Base-by-base conservation (phyloP, 164 flowering plant species). In the Annona cherimola region DNA sequence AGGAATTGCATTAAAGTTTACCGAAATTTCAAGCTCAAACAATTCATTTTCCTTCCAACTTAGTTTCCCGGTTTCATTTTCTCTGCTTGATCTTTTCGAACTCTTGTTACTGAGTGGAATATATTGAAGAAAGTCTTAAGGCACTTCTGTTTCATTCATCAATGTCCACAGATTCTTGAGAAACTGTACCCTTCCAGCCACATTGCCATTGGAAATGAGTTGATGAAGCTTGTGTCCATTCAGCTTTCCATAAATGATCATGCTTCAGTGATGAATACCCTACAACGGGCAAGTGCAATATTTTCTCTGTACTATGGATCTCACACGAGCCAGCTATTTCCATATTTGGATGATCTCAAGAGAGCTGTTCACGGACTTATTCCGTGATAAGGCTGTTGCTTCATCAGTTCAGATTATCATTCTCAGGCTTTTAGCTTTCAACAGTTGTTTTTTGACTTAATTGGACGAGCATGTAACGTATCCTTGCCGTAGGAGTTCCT, bases 171-270 rank as follows among this genome's bases (percentile, higher is more conserved):
- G 98, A 91, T 91, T 70, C 84, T 93, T 62, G 89, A 87, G 76
- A 87, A 80, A 79, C 91, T 93, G 12, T 93, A 90, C 73, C 84
- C 72, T 76, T 72, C 80, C 16, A 78, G 81, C 78, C 94, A 93
- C 76, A 88, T 93, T 67, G 91, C 76, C 76, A 80, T 93, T 75
- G 98, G 86, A 80, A 81, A 91, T 80, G 98, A 93, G 79, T 76
- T 93, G 79, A 76, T 87, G 70, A 93, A 93, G 84, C 87, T 91
- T 57, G 80, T 89, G 4, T 84, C 93, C 19, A 80, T 93, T 83
- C 86, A 83, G 76, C 77, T 81, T 11, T 71, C 85, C 55, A 20
- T 83, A 81, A 87, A 81, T 60, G 85, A 86, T 40, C 1, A 4
- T 69, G n/a, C 44, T 43, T 68, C 76, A 61, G 84, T 82, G n/a